phyloP scores from a whole-genome alignment of 139 green algal species.

The Coelastrella sp. region DNA sequence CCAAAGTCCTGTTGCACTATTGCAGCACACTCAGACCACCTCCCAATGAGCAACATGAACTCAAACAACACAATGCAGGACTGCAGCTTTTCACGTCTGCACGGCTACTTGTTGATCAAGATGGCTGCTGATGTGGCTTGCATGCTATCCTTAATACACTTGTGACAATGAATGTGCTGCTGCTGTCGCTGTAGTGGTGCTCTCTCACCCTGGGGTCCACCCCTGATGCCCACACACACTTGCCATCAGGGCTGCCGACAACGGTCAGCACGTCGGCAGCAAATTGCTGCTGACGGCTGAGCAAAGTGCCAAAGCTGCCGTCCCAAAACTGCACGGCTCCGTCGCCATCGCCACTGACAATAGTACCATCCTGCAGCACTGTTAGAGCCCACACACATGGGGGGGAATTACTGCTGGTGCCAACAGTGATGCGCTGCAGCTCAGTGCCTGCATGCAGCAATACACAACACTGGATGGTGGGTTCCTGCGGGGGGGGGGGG shows the following conservation, averaged over 20 bases:
- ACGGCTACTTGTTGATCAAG: not conserved
- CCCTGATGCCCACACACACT: slow-evolving; percentile 84
- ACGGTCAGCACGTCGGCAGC: slow-evolving; percentile 86
- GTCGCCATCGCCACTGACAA: slow-evolving; percentile 86
- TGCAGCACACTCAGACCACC: too few species aligned
- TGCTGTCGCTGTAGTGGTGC: not conserved
- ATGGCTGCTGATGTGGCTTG: not conserved
- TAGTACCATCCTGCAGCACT: slow-evolving; percentile 82
- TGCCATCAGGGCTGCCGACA: slow-evolving; percentile 75
- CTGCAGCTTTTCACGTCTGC: too few species aligned
- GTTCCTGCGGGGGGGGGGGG: not conserved
- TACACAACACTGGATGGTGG: not conserved
- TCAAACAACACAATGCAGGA: too few species aligned
- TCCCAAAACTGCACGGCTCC: slow-evolving; percentile 92
- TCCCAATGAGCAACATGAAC: too few species aligned
- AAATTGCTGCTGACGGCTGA: slow-evolving; percentile 78
- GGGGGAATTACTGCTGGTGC: slow-evolving; percentile 50
- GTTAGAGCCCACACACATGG: slow-evolving; percentile 86
- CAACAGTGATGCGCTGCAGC: slow-evolving; percentile 79
- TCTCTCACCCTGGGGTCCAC: slow-evolving; percentile 78
- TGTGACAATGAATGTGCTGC: not conserved
- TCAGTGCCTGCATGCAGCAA: slow-evolving; percentile 61
- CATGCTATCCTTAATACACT: not conserved
- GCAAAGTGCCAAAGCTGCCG: slow-evolving; percentile 77
- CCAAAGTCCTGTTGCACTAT: too few species aligned